Conservation (phyloP, 371 early-diverging fungal species). For the Mortierella sp. region DNA sequence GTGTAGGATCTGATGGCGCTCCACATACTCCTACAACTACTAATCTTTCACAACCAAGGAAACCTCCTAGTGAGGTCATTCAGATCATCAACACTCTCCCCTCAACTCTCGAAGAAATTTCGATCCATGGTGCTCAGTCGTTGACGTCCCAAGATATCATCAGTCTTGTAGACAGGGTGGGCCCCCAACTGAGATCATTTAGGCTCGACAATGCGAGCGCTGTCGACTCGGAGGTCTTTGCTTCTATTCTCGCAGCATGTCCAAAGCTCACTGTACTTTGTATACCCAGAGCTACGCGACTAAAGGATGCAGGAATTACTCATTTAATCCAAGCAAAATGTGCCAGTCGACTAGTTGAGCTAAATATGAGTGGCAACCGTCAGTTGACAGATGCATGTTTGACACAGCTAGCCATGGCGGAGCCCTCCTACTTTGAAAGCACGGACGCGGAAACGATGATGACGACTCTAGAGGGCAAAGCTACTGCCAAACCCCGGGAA, state of each 20-base stretch:
- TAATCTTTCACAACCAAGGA: background rate
- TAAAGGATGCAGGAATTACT: slow-evolving; percentile 30
- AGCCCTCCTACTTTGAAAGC: background rate
- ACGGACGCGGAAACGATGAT: background rate
- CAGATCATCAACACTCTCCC: slow-evolving; percentile 34
- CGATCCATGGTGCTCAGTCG: slow-evolving; percentile 22
- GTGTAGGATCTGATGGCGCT: background rate
- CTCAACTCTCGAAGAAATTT: slow-evolving; percentile 34
- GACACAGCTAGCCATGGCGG: slow-evolving; percentile 15
- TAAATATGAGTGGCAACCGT: slow-evolving; percentile 39
- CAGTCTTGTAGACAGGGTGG: slow-evolving; percentile 30
- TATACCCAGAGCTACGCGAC: slow-evolving; percentile 35
- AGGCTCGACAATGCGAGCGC: slow-evolving; percentile 34
- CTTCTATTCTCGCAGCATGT: slow-evolving; percentile 21
- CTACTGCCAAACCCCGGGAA: background rate
- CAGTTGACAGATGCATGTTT: slow-evolving; percentile 31
- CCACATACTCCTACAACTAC: too few species aligned
- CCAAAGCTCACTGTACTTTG: slow-evolving; percentile 27
- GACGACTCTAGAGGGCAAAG: slow-evolving; percentile 18
- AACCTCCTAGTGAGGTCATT: slow-evolving; percentile 9
- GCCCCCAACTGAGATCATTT: slow-evolving; percentile 17
- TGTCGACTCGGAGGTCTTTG: slow-evolving; percentile 27
- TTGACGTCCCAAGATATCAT: slow-evolving; percentile 26
- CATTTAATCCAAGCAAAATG: slow-evolving; percentile 27
- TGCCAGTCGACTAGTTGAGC: slow-evolving; percentile 26